Percentiles rank a stretch among this genome's conserved stretches.
phyloP scores from a whole-genome alignment of 106 monocot species.

The Allium sativum region DNA sequence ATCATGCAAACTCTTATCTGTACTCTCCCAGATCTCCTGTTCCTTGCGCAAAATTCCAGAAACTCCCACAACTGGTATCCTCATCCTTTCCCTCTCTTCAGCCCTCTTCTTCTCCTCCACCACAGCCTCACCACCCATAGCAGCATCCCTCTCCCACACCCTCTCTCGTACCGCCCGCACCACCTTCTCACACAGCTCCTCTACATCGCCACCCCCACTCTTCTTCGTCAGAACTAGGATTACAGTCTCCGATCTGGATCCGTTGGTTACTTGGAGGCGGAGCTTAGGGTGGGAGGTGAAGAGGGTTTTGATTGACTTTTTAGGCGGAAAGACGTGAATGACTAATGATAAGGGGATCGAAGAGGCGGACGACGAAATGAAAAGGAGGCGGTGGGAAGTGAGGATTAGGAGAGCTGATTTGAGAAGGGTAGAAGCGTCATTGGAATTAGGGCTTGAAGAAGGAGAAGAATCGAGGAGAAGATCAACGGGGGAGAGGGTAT shows the following conservation, averaged over 20 bases:
- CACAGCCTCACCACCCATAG: not conserved
- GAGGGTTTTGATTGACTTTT: slow-evolving; percentile 53
- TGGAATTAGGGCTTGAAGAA: slow-evolving; percentile 4
- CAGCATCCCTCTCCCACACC: slow-evolving; percentile 45
- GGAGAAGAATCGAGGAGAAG: slow-evolving; percentile 47
- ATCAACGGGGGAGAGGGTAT: slow-evolving; percentile 48
- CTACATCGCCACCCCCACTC: slow-evolving; percentile 31
- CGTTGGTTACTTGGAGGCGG: slow-evolving; percentile 44
- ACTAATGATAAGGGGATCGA: slow-evolving; percentile 48
- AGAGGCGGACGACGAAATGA: slow-evolving; percentile 37
- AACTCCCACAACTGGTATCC: slow-evolving; percentile 73
- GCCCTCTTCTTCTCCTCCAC: not conserved
- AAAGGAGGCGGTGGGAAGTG: slow-evolving; percentile 88
- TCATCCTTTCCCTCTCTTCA: slow-evolving; percentile 14
- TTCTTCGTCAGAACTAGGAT: slow-evolving; percentile 35
- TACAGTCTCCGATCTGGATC: slow-evolving; percentile 33
- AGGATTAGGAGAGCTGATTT: slow-evolving; percentile 49
- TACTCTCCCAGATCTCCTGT: slow-evolving; percentile 96
- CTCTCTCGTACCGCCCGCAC: slow-evolving; percentile 44
- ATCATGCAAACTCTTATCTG: slow-evolving; percentile 83
- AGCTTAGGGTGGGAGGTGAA: slow-evolving; percentile 55
- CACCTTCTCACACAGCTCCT: slow-evolving; percentile 47
- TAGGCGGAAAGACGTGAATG: slow-evolving; percentile 50
- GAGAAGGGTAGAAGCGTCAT: slow-evolving; percentile 9
- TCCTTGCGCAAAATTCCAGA: slow-evolving; percentile 92